Conservation (phyloP, 176 grass and related monocot genomes). For the Raddia distichophylla region DNA sequence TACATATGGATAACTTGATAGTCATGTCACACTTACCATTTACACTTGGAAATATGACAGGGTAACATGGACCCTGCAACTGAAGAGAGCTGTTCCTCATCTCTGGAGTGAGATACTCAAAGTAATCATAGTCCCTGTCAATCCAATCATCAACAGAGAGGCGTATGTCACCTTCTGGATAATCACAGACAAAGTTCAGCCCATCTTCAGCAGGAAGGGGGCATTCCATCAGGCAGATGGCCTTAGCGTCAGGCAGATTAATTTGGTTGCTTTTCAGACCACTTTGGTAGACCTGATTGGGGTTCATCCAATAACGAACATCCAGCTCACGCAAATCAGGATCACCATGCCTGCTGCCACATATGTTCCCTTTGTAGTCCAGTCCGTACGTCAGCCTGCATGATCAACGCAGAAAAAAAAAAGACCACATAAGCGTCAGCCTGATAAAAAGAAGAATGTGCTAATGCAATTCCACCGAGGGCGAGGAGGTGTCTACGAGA, state of each 20-base stretch:
- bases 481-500: not conserved
- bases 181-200: conserved; percentile 90
- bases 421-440: not conserved
- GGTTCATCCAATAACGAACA: conserved; percentile 82
- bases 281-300: conserved; percentile 95
- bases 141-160: conserved; percentile 94
- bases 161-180: conserved; percentile 87
- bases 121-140: conserved; percentile 96
- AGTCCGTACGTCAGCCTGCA: conserved; percentile 79
- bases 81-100: conserved; percentile 93
- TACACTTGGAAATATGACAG: conserved; percentile 95
- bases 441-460: not conserved
- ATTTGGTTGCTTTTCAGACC: conserved; percentile 61
- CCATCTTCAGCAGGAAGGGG: conserved; percentile 83
- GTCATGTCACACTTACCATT: conserved; percentile 55
- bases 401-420: conserved; percentile 9
- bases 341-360: conserved; percentile 64
- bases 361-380: conserved; percentile 94
- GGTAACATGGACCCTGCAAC: conserved; percentile 95
- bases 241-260: conserved; percentile 68
- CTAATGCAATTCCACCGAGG: not conserved
- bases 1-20: not conserved
- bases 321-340: conserved; percentile 79
- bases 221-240: conserved; percentile 95
- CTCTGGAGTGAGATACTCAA: conserved; percentile 83